Percentiles rank a stretch among this genome's conserved stretches.
phyloP scores from a whole-genome alignment of 257 asterid genomes.

The Forsythia viridissima region DNA sequence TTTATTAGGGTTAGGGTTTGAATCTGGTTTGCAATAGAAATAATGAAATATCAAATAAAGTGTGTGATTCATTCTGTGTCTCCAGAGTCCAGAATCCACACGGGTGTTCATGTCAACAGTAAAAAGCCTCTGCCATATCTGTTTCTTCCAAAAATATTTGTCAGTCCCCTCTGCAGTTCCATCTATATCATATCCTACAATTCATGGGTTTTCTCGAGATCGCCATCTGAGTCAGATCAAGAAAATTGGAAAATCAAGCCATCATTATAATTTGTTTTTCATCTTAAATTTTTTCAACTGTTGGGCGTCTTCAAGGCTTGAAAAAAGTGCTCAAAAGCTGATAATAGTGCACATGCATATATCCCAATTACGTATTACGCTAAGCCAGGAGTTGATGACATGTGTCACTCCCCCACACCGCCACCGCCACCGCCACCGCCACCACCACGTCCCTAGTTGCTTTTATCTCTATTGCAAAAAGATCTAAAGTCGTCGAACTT shows the following conservation, averaged over 20 bases:
- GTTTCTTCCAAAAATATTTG: slow-evolving; percentile 13
- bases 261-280: neutral
- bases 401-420: too few species aligned
- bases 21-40: neutral
- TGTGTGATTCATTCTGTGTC: slow-evolving; percentile 5
- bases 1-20: slow-evolving; percentile 40
- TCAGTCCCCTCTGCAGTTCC: slow-evolving; percentile 29
- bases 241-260: slow-evolving; percentile 11
- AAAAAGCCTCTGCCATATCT: slow-evolving; percentile 39
- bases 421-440: too few species aligned
- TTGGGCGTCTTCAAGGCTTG: neutral
- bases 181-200: slow-evolving; percentile 33
- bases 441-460: too few species aligned
- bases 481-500: too few species aligned
- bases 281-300: neutral
- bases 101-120: slow-evolving; percentile 28
- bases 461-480: too few species aligned
- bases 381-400: too few species aligned
- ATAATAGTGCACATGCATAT: slow-evolving; percentile 23
- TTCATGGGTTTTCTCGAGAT: slow-evolving; percentile 28
- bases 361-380: neutral
- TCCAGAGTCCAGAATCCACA: slow-evolving; percentile 21
- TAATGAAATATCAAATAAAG: neutral
- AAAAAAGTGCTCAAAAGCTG: slow-evolving; percentile 28
- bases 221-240: slow-evolving; percentile 8